Percentiles rank a stretch among this genome's conserved stretches.
Conservation (phyloP, 805 yeast species). For the Spathaspora passalidarum region DNA sequence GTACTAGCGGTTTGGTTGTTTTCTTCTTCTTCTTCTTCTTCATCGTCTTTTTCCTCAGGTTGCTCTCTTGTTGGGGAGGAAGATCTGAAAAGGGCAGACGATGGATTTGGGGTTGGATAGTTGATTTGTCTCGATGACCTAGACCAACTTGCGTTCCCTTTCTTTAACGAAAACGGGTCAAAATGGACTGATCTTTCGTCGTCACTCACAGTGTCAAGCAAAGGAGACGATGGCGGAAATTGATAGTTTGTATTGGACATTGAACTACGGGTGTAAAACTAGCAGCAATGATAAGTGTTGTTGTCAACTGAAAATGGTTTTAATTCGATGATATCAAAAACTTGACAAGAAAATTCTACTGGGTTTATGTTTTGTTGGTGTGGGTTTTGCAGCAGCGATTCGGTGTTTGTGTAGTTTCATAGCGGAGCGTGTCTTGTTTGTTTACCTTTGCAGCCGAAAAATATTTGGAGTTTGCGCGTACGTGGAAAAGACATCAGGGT, state of each 20-base stretch:
- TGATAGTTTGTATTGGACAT: constrained; percentile 20
- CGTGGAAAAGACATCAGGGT: neutral
- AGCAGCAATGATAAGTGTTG: no score
- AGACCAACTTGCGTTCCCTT: neutral
- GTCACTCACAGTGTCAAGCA: constrained; percentile 19
- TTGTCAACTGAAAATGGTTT: no score
- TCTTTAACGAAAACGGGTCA: constrained; percentile 8
- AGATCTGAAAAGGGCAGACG: constrained; percentile 42
- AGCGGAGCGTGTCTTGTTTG: neutral
- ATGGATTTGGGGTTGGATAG: constrained; percentile 72
- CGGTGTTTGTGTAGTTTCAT: neutral
- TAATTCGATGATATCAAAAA: no score
- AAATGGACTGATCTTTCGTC: constrained; percentile 16
- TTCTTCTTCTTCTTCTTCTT: neutral
- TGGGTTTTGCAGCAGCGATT: neutral
- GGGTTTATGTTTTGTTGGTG: neutral
- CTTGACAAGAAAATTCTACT: neutral
- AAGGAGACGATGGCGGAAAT: constrained; percentile 56
- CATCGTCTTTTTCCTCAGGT: neutral
- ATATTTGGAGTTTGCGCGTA: neutral
- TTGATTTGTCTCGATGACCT: constrained; percentile 11
- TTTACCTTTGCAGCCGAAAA: neutral
- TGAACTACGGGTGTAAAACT: neutral
- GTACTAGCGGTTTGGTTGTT: no score
- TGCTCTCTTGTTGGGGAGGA: constrained; percentile 33